phyloP scores from a whole-genome alignment of 805 yeast species.

The Schwanniomyces polymorphus region DNA sequence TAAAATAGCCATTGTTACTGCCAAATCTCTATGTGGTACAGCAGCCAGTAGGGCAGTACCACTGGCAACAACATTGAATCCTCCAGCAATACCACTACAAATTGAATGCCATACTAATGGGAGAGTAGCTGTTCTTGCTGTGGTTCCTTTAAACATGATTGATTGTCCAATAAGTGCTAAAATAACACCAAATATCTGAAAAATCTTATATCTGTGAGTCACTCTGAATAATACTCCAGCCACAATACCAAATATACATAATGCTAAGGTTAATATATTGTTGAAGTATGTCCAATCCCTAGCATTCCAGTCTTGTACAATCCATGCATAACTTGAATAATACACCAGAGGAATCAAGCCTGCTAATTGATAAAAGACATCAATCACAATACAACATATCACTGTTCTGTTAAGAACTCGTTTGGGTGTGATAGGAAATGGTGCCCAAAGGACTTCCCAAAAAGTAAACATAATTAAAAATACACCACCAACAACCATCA shows the following conservation, averaged over 20 bases:
- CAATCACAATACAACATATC: conserved; percentile 30
- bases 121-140: conserved; percentile 27
- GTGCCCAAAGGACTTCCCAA: conserved; percentile 34
- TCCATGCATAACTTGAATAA: conserved; percentile 32
- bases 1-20: conserved; percentile 35
- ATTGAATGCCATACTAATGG: too few relatives aligned
- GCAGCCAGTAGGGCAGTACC: conserved; percentile 30
- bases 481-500: conserved; percentile 41
- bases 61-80: conserved; percentile 34
- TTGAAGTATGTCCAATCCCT: conserved; percentile 36
- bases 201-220: conserved; percentile 35
- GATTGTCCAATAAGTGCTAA: too few relatives aligned
- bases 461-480: conserved; percentile 30
- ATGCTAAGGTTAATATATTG: conserved; percentile 33
- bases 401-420: conserved; percentile 36
- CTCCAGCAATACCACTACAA: conserved; percentile 41
- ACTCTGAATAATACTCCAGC: conserved; percentile 32
- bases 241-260: conserved; percentile 37
- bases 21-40: conserved; percentile 42
- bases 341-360: conserved; percentile 26
- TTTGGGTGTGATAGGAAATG: conserved; percentile 37
- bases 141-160: too few relatives aligned
- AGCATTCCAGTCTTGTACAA: conserved; percentile 26
- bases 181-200: conserved; percentile 27
- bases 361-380: conserved; percentile 28